A percentile compares a stretch with the other conserved stretches of the same genome.
Evolutionary conservation across 176 grass and related monocot species (phyloP).

Genomic region (bread wheat (Triticum aestivum)): DNA sequence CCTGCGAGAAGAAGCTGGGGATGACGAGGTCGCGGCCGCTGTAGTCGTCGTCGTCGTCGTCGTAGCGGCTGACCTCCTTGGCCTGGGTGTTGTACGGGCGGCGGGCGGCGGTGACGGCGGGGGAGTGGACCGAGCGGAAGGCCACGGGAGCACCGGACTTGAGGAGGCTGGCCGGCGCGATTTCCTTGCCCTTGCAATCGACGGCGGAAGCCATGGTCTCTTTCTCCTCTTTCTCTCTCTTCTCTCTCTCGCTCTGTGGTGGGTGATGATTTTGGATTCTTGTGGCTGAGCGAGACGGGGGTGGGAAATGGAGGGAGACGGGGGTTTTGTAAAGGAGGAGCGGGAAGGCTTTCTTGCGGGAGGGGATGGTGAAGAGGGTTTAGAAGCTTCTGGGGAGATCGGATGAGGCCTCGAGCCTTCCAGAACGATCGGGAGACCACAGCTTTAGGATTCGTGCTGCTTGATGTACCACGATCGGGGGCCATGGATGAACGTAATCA

Average conservation of each 20-base stretch:
- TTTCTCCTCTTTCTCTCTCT: not conserved
- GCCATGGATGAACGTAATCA: not conserved
- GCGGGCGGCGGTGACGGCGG: not conserved
- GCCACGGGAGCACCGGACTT: not conserved
- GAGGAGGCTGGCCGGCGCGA: constrained; percentile 25
- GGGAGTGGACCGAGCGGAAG: not conserved
- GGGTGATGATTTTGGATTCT: not conserved
- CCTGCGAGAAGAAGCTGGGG: constrained; percentile 16
- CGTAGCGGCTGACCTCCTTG: constrained; percentile 21
- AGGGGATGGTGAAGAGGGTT: constrained; percentile 29
- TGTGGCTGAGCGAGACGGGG: not conserved
- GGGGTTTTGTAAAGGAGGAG: not conserved
- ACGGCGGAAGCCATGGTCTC: constrained; percentile 44
- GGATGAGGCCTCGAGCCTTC: constrained; percentile 5
- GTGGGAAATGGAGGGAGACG: not conserved
- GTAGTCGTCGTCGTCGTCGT: not conserved
- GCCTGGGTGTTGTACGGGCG: constrained; percentile 34
- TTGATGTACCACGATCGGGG: not conserved
- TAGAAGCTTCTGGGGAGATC: constrained; percentile 29
- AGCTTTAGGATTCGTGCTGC: constrained; percentile 16
- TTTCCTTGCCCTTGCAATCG: not conserved
- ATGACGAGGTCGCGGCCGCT: not conserved
- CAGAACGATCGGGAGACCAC: not conserved
- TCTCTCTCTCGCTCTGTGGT: not conserved
- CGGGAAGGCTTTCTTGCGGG: constrained; percentile 31